phyloP scores from a whole-genome alignment of 2,329 filamentous ascomycete genomes.

The Fusarium chlamydosporum region DNA sequence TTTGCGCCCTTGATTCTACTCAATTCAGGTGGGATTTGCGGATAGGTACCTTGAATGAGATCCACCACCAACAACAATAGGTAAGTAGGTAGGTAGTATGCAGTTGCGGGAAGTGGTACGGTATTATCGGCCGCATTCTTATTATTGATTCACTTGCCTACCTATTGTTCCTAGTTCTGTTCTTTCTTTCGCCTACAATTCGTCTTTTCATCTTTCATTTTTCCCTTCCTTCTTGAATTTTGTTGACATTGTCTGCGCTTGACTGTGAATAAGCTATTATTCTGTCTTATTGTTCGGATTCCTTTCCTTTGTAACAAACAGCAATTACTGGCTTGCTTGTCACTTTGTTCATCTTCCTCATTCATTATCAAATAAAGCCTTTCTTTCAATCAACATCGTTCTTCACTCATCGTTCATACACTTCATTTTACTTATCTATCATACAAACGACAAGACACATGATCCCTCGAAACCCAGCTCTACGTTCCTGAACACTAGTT shows the following conservation, averaged over 20 bases:
- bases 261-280: slow-evolving; percentile 26
- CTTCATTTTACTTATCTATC: slow-evolving; percentile 15
- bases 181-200: slow-evolving; percentile 24
- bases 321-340: slow-evolving; percentile 19
- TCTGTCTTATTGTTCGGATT: slow-evolving; percentile 23
- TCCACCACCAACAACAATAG: slow-evolving; percentile 34
- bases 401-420: slow-evolving; percentile 7
- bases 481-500: slow-evolving; percentile 34
- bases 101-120: slow-evolving; percentile 32
- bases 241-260: slow-evolving; percentile 23
- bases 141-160: slow-evolving; percentile 12
- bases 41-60: slow-evolving; percentile 12
- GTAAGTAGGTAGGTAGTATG: too few species aligned
- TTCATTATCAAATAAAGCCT: slow-evolving; percentile 26
- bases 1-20: slow-evolving; percentile 39
- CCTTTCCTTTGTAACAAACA: slow-evolving; percentile 48
- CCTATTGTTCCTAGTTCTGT: slow-evolving; percentile 25
- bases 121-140: slow-evolving; percentile 40
- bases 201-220: slow-evolving; percentile 14
- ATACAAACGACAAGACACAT: slow-evolving; percentile 31
- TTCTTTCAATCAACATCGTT: slow-evolving; percentile 19
- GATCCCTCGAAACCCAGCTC: slow-evolving; percentile 12
- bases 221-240: slow-evolving; percentile 9
- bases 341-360: slow-evolving; percentile 28
- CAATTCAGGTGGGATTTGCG: slow-evolving; percentile 35